Percentiles rank a stretch among this genome's conserved stretches.
These are phyloP conservation scores for Podaxis carcinomalis DNA, from an alignment of 768 basidiomycete genomes.

Conservation along the genomic window DNA sequence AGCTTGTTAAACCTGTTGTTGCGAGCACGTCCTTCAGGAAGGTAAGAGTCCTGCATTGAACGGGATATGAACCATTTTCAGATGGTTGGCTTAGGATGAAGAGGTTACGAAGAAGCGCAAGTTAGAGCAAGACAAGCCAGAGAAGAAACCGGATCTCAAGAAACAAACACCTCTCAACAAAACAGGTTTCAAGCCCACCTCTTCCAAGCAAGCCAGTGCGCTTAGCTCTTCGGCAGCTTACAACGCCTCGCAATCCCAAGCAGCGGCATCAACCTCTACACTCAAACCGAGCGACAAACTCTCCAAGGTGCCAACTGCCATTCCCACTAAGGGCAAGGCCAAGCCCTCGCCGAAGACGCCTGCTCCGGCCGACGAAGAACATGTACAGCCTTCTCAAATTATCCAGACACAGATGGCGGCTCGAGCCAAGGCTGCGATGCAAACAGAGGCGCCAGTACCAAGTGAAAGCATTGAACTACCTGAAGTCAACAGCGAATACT, in stretches of 20 bases:
- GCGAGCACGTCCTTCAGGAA: conserved; percentile 41
- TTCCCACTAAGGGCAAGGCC: conserved; percentile 42
- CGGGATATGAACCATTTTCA: not conserved
- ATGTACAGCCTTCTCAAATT: conserved; percentile 57
- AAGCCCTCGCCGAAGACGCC: conserved; percentile 33
- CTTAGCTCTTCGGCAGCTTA: conserved; percentile 36
- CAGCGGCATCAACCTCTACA: conserved; percentile 19
- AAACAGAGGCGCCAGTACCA: conserved; percentile 42
- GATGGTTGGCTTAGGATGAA: conserved; percentile 46
- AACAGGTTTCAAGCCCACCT: conserved; percentile 25
- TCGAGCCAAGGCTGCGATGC: conserved; percentile 57
- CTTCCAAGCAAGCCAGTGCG: conserved; percentile 47
- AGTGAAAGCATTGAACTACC: conserved; percentile 89
- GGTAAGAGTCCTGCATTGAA: conserved; percentile 25
- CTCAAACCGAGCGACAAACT: conserved; percentile 35
- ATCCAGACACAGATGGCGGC: conserved; percentile 70
- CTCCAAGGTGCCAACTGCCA: conserved; percentile 15
- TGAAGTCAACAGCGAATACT: conserved; percentile 96
- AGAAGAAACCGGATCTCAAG: conserved; percentile 30
- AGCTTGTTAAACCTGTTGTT: conserved; percentile 43
- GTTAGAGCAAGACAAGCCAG: conserved; percentile 25
- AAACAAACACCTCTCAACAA: conserved; percentile 62
- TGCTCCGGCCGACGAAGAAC: conserved; percentile 42
- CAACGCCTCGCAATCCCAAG: conserved; percentile 25
- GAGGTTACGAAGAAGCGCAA: conserved; percentile 73